A percentile compares a stretch with the other conserved stretches of the same genome.
Conservation (phyloP, 2,329 filamentous ascomycete species). For the Triangularia verruculosa region DNA sequence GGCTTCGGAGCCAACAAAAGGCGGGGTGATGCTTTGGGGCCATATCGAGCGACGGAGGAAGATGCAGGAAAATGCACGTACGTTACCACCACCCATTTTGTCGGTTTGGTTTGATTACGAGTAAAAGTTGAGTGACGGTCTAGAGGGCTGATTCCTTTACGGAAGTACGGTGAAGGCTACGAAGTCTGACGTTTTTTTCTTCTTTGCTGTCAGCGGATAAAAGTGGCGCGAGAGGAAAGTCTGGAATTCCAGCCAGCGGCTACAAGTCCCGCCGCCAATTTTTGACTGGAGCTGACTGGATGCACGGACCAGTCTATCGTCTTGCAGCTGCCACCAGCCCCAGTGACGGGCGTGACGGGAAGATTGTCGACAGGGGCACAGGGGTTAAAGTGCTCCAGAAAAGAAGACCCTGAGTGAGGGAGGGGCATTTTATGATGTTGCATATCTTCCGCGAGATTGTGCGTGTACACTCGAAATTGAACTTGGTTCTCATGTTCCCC, state of each 20-base stretch:
- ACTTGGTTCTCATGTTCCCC: not conserved
- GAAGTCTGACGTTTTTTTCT: constrained; percentile 1
- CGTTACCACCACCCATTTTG: constrained; percentile 37
- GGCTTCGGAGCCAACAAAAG: not conserved
- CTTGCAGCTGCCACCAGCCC: not conserved
- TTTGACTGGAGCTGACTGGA: not conserved
- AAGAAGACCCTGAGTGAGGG: not conserved
- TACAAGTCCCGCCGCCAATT: not conserved
- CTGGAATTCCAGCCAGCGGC: not conserved
- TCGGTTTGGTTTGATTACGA: constrained; percentile 3
- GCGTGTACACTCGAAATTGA: not conserved
- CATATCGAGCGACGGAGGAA: not conserved
- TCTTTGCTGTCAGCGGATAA: constrained; percentile 15
- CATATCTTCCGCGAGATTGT: not conserved
- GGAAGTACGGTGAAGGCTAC: not conserved
- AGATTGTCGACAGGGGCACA: not conserved
- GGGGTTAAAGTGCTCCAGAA: not conserved
- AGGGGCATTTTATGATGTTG: not conserved
- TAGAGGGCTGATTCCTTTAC: not conserved
- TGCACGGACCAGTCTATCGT: not conserved
- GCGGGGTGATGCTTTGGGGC: constrained; percentile 5
- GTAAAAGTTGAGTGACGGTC: not conserved
- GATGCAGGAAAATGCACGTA: constrained; percentile 22
- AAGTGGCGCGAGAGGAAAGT: constrained; percentile 12
- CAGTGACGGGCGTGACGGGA: not conserved